Conservation (phyloP, 2,329 filamentous ascomycete species). For the Aspergillus novoparasiticus region DNA sequence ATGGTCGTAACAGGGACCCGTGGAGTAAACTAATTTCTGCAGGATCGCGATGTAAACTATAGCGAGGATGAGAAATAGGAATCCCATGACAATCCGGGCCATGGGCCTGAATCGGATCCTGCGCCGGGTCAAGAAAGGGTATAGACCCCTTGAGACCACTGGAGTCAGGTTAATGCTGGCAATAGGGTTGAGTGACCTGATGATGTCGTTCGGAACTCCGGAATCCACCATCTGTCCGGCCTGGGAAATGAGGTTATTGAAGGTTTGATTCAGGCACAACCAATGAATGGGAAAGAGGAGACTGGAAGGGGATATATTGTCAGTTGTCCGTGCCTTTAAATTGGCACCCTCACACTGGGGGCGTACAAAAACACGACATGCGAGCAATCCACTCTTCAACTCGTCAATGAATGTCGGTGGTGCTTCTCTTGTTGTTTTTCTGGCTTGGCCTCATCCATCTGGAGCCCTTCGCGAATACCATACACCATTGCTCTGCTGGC, state of each 20-base stretch:
- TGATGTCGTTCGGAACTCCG: slow-evolving; percentile 71
- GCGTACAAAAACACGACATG: slow-evolving; percentile 2
- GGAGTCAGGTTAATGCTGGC: slow-evolving; percentile 72
- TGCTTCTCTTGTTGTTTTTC: slow-evolving; percentile 1
- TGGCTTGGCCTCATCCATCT: background rate
- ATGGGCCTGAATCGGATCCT: slow-evolving; percentile 69
- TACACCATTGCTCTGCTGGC: background rate
- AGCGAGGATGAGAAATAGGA: slow-evolving; percentile 61
- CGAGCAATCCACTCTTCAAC: background rate
- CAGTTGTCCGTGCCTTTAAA: background rate
- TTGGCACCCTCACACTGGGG: background rate
- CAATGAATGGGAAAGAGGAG: slow-evolving; percentile 16
- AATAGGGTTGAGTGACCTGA: slow-evolving; percentile 71
- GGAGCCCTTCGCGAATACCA: background rate
- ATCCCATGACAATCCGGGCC: slow-evolving; percentile 69
- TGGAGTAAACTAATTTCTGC: slow-evolving; percentile 53
- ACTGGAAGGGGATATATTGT: background rate
- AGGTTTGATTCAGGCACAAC: slow-evolving; percentile 52
- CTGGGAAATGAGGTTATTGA: slow-evolving; percentile 64
- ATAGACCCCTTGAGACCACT: slow-evolving; percentile 64
- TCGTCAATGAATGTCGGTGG: background rate
- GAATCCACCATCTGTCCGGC: slow-evolving; percentile 58
- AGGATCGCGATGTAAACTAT: slow-evolving; percentile 57
- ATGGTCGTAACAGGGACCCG: background rate
- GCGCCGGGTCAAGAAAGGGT: slow-evolving; percentile 63